These are phyloP conservation scores for Heliocybe sulcata DNA, from an alignment of 1,284 basidiomycete genomes.

Conservation along the genomic window DNA sequence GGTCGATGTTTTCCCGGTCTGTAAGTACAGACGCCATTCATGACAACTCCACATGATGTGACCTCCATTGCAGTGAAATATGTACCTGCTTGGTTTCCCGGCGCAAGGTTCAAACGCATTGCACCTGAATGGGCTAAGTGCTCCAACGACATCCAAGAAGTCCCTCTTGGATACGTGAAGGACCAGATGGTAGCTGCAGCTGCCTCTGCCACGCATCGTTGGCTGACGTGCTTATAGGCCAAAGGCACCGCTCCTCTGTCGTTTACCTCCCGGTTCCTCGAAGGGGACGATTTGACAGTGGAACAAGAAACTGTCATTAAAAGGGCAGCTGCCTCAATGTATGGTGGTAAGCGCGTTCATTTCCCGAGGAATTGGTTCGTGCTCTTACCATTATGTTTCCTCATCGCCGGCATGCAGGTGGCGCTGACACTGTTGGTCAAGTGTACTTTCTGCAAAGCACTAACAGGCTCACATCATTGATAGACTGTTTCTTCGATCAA, in stretches of 20 bases:
- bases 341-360: constrained; percentile 10
- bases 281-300: constrained; percentile 7
- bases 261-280: constrained; percentile 10
- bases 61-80: constrained; percentile 9
- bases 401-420: not conserved
- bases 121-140: constrained; percentile 11
- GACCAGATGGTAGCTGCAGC: constrained; percentile 11
- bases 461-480: constrained; percentile 4
- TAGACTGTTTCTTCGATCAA: constrained; percentile 6
- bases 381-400: not conserved
- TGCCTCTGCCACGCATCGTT: not conserved
- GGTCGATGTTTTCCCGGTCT: constrained; percentile 18
- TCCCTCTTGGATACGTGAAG: constrained; percentile 12
- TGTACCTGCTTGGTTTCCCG: constrained; percentile 20
- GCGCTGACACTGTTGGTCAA: not conserved
- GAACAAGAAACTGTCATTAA: constrained; percentile 14
- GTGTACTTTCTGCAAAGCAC: not conserved
- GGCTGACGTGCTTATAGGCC: constrained; percentile 2
- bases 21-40: constrained; percentile 11
- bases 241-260: constrained; percentile 11
- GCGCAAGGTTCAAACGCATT: constrained; percentile 16
- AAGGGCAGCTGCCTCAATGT: constrained; percentile 13
- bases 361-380: too few relatives aligned
- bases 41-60: not conserved
- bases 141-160: constrained; percentile 13